Base-by-base conservation (phyloP, 768 basidiomycete genomes). In the Neoboletus brunneissimus region DNA sequence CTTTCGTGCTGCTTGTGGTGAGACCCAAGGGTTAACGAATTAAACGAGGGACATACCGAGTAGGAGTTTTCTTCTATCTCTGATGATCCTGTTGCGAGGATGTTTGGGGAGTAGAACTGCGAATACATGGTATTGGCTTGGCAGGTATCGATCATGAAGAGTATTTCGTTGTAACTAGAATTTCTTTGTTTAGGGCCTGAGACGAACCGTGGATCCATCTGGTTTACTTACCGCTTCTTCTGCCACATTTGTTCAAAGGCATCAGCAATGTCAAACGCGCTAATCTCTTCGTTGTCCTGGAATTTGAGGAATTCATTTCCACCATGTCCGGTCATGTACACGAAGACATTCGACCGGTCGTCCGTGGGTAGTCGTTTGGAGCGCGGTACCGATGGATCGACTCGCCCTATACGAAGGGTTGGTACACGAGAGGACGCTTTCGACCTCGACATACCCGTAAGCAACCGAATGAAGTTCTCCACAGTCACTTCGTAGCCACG, bases 191-290 rank as follows among this genome's bases (percentile, higher is more conserved):
- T 16, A 43, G 31, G 25, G 2, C 40, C 40, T 18, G 32, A 40
- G 44, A 22, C 20, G 34, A n/a, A 7, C 20, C 15, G 3, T 0
- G 23, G 7, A 46, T 3, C 16, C 8, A 34, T 38, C 10, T 46
- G 13, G 11, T 16, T 27, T 22, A 5, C 81, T 43, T 55, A 90
- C 94, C 95, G 77, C 69, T 89, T 88, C 80, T 98, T 98, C 70
- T 95, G 90, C 79, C 88, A 94, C 96, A 99, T 99, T 73, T 98
- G 95, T 71, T 94, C 94, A 58, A 98, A 90, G 2, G 97, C 95
- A 68, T 98, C 96, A 0, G 96, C 96, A n/a, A 98, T 83, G 68
- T 98, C 97, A 55, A 90, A 93, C 0, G 96, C 94, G 56, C 90
- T 93, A 64, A 98, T 93, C 71, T 99, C 97, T 72, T 98, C 97